These are phyloP conservation scores for Stentor roeselii DNA, from an alignment of 73 alveolate species.

Conservation along the genomic window DNA sequence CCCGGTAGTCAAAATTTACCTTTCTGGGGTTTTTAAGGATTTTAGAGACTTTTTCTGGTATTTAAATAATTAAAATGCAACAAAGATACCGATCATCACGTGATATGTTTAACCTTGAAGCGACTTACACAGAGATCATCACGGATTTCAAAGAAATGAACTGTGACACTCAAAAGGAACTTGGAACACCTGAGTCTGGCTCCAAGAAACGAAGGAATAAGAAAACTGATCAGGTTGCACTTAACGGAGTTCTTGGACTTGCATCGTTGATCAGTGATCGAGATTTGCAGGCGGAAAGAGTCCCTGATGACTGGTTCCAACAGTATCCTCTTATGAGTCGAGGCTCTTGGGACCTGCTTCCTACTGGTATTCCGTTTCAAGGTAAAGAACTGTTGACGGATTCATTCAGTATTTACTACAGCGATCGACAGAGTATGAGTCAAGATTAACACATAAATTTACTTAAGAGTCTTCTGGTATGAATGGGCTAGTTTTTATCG, in stretches of 20 bases:
- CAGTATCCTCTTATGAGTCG: neutral
- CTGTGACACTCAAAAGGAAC: neutral
- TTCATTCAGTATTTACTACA: neutral
- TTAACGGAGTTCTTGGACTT: neutral
- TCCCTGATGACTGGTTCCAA: neutral
- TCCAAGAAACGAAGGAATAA: neutral
- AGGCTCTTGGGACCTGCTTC: neutral
- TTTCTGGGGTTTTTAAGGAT: too few species aligned
- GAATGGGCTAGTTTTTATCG: too few species aligned
- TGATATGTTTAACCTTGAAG: neutral
- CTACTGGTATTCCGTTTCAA: neutral
- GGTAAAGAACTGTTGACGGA: neutral
- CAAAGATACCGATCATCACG: slow-evolving; percentile 6
- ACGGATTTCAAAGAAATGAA: neutral
- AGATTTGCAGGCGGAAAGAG: neutral
- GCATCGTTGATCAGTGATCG: neutral
- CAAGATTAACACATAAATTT: too few species aligned
- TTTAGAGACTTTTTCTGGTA: too few species aligned
- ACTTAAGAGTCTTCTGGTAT: too few species aligned
- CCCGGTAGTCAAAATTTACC: too few species aligned
- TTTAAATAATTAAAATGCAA: too few species aligned
- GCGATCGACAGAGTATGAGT: neutral
- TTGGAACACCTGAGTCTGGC: neutral
- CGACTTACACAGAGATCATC: neutral
- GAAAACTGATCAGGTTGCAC: slow-evolving; percentile 5